These are phyloP conservation scores for Biscogniauxia sp. DNA, from an alignment of 2,329 filamentous ascomycete genomes.

Conservation along the genomic window DNA sequence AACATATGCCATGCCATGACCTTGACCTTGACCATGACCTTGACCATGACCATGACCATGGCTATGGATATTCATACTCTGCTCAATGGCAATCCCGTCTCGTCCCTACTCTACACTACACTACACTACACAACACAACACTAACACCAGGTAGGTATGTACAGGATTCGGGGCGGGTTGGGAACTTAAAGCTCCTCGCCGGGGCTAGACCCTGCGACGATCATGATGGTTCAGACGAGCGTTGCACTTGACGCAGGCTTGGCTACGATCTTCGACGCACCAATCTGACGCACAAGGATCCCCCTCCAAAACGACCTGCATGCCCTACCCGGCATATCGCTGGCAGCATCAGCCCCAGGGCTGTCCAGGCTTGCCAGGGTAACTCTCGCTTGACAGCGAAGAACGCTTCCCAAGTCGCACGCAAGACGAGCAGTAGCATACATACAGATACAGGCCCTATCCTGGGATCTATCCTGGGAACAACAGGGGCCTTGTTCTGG, in stretches of 20 bases:
- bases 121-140: too few relatives aligned
- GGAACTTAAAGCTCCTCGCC: constrained; percentile 25
- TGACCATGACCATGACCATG: too few relatives aligned
- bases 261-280: constrained; percentile 36
- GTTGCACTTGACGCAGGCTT: constrained; percentile 31
- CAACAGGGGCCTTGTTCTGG: constrained; percentile 26
- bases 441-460: constrained; percentile 16
- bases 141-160: background rate
- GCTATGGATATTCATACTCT: background rate
- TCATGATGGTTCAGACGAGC: constrained; percentile 39
- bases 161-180: constrained; percentile 4
- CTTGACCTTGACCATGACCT: too few relatives aligned
- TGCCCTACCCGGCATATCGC: constrained; percentile 11
- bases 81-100: too few relatives aligned
- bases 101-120: too few relatives aligned
- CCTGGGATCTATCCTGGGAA: constrained; percentile 12
- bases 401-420: constrained; percentile 1
- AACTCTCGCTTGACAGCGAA: background rate
- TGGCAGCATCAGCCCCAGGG: constrained; percentile 6
- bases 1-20: background rate
- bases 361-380: background rate
- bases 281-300: constrained; percentile 36
- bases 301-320: constrained; percentile 28
- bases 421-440: constrained; percentile 3
- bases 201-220: constrained; percentile 36